phyloP scores from a whole-genome alignment of 495 filamentous ascomycete genomes.

The Trichoderma asperelloides region DNA sequence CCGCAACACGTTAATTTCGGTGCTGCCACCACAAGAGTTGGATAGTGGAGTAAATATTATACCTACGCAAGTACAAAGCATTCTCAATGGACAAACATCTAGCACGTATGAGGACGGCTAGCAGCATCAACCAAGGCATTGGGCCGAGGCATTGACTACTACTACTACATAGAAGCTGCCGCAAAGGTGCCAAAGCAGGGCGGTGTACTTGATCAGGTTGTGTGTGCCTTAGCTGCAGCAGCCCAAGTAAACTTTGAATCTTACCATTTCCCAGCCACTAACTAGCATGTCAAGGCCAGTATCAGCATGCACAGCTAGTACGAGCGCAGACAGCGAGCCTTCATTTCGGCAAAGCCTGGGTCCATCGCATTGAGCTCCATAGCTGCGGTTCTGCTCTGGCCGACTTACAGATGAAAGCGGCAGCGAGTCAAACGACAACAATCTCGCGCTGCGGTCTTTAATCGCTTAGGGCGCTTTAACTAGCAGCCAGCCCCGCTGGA shows the following conservation, averaged over 20 bases:
- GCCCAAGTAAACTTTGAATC: not conserved
- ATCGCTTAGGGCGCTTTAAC: conserved; percentile 5
- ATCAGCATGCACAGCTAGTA: not conserved
- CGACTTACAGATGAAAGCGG: not conserved
- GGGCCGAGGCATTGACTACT: too few relatives aligned
- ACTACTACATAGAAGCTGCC: too few relatives aligned
- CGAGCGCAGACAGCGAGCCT: not conserved
- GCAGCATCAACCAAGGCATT: too few relatives aligned
- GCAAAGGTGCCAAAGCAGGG: not conserved
- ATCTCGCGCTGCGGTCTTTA: not conserved
- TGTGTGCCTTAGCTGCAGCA: too few relatives aligned
- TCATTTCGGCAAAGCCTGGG: conserved; percentile 1
- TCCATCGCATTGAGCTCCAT: not conserved
- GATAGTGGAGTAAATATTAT: too few relatives aligned
- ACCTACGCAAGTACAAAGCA: too few relatives aligned
- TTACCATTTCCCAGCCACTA: not conserved
- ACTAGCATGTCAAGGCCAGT: not conserved
- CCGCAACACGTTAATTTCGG: too few relatives aligned
- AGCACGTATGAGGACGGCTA: too few relatives aligned
- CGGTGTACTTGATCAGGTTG: not conserved
- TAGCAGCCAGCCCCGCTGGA: not conserved
- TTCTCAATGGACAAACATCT: too few relatives aligned
- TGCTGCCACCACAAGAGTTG: too few relatives aligned
- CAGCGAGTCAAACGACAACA: not conserved
- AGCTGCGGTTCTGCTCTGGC: too few relatives aligned